Percentiles rank a stretch among this genome's conserved stretches.
Conservation (phyloP, 2,329 filamentous ascomycete genomes). For the Penicillium paneum region DNA sequence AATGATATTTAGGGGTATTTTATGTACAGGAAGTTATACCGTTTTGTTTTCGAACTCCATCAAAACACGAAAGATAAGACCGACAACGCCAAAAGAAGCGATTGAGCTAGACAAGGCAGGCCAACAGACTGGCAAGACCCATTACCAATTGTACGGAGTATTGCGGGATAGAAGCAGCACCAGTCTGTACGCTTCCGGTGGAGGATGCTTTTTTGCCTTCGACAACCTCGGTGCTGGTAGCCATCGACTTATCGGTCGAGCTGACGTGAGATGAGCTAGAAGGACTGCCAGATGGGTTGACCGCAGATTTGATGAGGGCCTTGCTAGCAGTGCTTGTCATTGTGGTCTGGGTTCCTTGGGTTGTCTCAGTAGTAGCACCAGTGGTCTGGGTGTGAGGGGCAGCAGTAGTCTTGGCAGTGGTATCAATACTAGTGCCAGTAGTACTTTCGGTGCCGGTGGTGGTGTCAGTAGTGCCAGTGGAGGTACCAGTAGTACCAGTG, state of each 20-base stretch:
- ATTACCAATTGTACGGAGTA: conserved; percentile 33
- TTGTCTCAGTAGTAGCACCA: background rate
- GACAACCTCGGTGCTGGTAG: conserved; percentile 7
- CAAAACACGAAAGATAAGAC: background rate
- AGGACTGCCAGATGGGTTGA: background rate
- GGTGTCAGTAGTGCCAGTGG: background rate
- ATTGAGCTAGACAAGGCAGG: conserved; percentile 28
- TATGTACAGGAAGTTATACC: conserved; percentile 23
- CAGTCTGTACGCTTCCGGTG: conserved; percentile 15
- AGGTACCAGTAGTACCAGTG: background rate
- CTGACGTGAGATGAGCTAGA: conserved; percentile 22
- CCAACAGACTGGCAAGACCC: conserved; percentile 33
- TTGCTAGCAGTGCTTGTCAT: conserved; percentile 60
- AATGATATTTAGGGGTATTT: conserved; percentile 17
- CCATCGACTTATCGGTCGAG: conserved; percentile 12
- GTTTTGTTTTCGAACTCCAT: background rate
- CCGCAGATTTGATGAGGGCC: conserved; percentile 40
- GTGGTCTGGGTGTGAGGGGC: conserved; percentile 1
- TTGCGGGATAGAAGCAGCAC: conserved; percentile 25
- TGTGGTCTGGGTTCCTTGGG: conserved; percentile 14
- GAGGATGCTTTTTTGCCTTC: conserved; percentile 14
- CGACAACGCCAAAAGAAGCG: background rate
- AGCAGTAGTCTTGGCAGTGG: conserved; percentile 9
- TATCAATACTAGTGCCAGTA: background rate
- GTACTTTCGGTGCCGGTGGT: background rate